These are phyloP conservation scores for Metschnikowia kofuensis DNA, from an alignment of 805 yeast species.

Conservation along the genomic window DNA sequence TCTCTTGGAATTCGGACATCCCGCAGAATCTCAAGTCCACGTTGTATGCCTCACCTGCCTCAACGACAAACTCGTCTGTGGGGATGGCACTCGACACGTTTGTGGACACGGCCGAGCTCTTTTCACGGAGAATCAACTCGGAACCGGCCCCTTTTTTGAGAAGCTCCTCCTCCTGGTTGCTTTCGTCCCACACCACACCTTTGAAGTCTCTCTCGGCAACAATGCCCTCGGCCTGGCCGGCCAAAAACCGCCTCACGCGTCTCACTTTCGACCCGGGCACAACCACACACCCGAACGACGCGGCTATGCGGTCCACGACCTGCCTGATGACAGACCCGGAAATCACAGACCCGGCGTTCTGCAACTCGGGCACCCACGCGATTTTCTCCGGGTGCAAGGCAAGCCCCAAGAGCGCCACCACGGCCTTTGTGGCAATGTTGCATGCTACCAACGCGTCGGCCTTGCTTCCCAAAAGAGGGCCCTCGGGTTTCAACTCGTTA, in stretches of 20 bases:
- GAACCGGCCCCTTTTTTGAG: conserved; percentile 33
- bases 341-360: conserved; percentile 31
- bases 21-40: conserved; percentile 83
- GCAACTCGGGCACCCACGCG: conserved; percentile 30
- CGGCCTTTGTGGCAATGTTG: conserved; percentile 84
- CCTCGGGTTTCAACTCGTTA: conserved; percentile 49
- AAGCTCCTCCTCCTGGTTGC: conserved; percentile 67
- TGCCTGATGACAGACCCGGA: conserved; percentile 69
- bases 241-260: conserved; percentile 86
- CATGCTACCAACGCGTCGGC: conserved; percentile 92
- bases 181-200: conserved; percentile 86
- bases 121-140: conserved; percentile 17
- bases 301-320: conserved; percentile 85
- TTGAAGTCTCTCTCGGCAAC: conserved; percentile 91
- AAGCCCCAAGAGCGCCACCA: conserved; percentile 71
- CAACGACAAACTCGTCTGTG: conserved; percentile 65
- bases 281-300: conserved; percentile 74
- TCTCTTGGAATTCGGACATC: conserved; percentile 47
- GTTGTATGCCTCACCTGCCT: conserved; percentile 81
- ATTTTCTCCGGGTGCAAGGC: conserved; percentile 73
- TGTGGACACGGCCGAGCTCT: conserved; percentile 19
- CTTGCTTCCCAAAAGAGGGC: conserved; percentile 77
- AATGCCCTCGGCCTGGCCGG: conserved; percentile 92
- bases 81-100: conserved; percentile 58
- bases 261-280: conserved; percentile 93